These are phyloP conservation scores for Clarkia xantiana DNA, from an alignment of 345 rosid species.

Conservation along the genomic window DNA sequence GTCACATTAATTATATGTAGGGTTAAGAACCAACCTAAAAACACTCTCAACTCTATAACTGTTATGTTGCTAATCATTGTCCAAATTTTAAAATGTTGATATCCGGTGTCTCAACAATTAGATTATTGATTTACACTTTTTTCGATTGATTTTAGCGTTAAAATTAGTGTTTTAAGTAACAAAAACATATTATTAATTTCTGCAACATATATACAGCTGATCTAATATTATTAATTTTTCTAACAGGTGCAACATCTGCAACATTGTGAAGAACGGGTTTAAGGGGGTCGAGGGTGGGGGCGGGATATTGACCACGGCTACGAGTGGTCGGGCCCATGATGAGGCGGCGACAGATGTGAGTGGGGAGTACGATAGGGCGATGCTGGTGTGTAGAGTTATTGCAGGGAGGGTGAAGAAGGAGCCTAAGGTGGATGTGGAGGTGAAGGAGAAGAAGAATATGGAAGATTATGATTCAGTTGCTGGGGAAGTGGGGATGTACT, in stretches of 20 bases:
- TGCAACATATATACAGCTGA: too few relatives aligned
- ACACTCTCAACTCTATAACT: too few relatives aligned
- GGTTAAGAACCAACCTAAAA: too few relatives aligned
- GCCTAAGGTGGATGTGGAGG: constrained; percentile 12
- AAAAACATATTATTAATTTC: too few relatives aligned
- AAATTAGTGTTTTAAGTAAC: too few relatives aligned
- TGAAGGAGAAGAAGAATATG: background rate
- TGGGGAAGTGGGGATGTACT: constrained; percentile 36
- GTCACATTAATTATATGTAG: too few relatives aligned
- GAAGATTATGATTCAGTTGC: constrained; percentile 51
- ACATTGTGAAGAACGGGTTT: constrained; percentile 9
- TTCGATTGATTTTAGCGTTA: too few relatives aligned
- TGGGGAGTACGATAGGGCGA: constrained; percentile 34
- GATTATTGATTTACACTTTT: too few relatives aligned
- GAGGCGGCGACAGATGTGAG: constrained; percentile 11
- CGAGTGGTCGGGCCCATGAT: constrained; percentile 70
- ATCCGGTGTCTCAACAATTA: too few relatives aligned
- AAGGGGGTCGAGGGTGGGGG: constrained; percentile 6
- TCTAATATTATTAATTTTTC: too few relatives aligned
- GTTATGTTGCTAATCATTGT: too few relatives aligned
- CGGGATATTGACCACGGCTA: constrained; percentile 54
- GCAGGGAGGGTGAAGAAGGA: constrained; percentile 61
- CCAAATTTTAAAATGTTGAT: too few relatives aligned
- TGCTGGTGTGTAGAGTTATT: constrained; percentile 72
- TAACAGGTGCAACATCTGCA: constrained; percentile 8